phyloP scores from a whole-genome alignment of 495 filamentous ascomycete species.

The Penicillium cataractarum region DNA sequence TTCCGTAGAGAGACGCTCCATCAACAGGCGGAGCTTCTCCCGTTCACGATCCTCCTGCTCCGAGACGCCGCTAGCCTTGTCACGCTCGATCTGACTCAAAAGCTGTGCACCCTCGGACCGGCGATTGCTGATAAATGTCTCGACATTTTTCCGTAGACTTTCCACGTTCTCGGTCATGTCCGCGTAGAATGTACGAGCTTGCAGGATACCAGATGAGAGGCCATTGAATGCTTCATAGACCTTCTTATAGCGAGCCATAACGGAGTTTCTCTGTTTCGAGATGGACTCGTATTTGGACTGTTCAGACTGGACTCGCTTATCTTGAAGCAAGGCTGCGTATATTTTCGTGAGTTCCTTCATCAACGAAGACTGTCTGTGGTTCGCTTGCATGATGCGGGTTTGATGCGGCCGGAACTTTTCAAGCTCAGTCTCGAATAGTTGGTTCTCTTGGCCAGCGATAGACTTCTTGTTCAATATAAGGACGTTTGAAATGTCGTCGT shows the following conservation, averaged over 20 bases:
- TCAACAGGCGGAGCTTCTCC: slow-evolving; percentile 81
- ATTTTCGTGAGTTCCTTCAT: slow-evolving; percentile 94
- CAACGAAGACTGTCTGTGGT: slow-evolving; percentile 88
- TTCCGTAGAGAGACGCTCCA: slow-evolving; percentile 94
- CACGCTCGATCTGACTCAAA: slow-evolving; percentile 82
- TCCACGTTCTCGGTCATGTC: slow-evolving; percentile 97
- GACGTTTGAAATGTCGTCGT: slow-evolving; percentile 95
- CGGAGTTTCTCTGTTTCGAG: slow-evolving; percentile 77
- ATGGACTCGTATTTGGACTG: slow-evolving; percentile 92
- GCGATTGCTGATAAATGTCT: slow-evolving; percentile 93
- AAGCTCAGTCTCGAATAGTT: slow-evolving; percentile 90
- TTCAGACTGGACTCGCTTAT: slow-evolving; percentile 90
- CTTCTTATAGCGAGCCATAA: slow-evolving; percentile 86
- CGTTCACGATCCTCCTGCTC: slow-evolving; percentile 84
- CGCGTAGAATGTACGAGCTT: slow-evolving; percentile 88
- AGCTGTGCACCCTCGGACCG: slow-evolving; percentile 90
- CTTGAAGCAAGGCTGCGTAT: slow-evolving; percentile 87
- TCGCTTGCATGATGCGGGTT: slow-evolving; percentile 84
- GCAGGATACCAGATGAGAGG: slow-evolving; percentile 79
- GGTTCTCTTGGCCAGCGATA: slow-evolving; percentile 77
- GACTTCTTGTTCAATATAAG: slow-evolving; percentile 97
- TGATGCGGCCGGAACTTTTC: slow-evolving; percentile 97
- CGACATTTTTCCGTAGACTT: slow-evolving; percentile 94
- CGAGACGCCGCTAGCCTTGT: slow-evolving; percentile 65
- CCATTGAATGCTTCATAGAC: slow-evolving; percentile 92